Evolutionary conservation across 805 yeast species (phyloP), one percentile per base, ranked within the genome.

Genomic region (Candida coleopterorum): DNA sequence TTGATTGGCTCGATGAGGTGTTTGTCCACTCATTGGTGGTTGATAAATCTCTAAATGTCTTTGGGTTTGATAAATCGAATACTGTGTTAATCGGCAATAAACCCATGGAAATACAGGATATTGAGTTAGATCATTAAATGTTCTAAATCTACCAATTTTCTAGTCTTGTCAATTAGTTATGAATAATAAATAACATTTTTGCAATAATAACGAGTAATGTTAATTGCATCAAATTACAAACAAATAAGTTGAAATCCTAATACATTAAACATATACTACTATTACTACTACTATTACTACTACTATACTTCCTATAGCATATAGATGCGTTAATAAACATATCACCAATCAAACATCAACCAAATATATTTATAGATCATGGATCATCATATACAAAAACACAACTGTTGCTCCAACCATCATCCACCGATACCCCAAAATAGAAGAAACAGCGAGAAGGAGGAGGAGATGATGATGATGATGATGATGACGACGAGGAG

Each of bases 51-150:
- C n/a, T 17, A 87, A 61, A 52, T 87, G 95, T 45, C 96, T 64
- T 51, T 72, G 88, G 0, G 81, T 61, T 8, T 65, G 60, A 0
- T 85, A 80, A 47, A 85, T 64, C 3, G 60, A 52, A 28, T 87
- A 60, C 47, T 93, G 83, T 1, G 75, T 69, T 51, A 86, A 86
- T 52, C 88, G 95, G 0, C 93, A 80, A 41, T 88, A 72, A 0
- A 87, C 86, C 94, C 95, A 87, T 0, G 96, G 96, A 47, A 87
- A 88, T 1, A 88, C 82, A 0, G 96, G 96, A 50, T 87, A 87
- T 44, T 87, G 96, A 0, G 96, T 87, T 36, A 87, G 56, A 53
- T 87, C 96, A 56, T 87, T 88, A 58, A 81, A 85, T 0, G 96
- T 85, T 44, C 96, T 62, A 0, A n/a, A n/a, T n/a, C n/a, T n/a